phyloP scores from a whole-genome alignment of 2,329 filamentous ascomycete genomes.

The Curvularia sp. region DNA sequence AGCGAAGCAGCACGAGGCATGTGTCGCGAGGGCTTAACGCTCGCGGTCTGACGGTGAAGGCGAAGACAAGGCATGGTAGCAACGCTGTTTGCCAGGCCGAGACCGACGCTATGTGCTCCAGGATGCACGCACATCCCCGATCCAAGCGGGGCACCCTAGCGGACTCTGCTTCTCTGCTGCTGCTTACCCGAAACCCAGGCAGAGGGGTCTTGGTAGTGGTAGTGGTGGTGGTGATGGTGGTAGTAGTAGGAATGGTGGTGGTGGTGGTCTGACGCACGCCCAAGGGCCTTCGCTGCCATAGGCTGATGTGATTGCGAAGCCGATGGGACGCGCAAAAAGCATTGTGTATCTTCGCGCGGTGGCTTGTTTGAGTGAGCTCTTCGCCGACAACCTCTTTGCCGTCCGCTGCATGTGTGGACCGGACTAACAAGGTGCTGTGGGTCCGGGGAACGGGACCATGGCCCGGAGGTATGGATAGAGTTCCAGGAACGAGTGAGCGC shows the following conservation, averaged over 20 bases:
- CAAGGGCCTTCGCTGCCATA: constrained; percentile 5
- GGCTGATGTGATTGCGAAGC: constrained; percentile 8
- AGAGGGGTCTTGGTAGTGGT: constrained; percentile 8
- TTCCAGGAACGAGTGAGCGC: constrained; percentile 46
- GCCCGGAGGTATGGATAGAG: constrained; percentile 44
- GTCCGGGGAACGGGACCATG: constrained; percentile 49
- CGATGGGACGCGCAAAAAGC: constrained; percentile 5
- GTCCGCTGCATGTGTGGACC: constrained; percentile 32
- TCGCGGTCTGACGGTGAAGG: constrained; percentile 27
- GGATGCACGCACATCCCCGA: constrained; percentile 26
- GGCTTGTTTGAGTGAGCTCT: constrained; percentile 11
- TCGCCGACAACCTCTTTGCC: constrained; percentile 13
- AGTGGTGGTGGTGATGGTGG: neutral
- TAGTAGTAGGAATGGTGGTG: constrained; percentile 8
- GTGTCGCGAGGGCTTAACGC: constrained; percentile 14
- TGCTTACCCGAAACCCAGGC: constrained; percentile 17
- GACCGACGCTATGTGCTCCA: constrained; percentile 25
- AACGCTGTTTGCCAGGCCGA: constrained; percentile 27
- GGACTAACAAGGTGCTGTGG: constrained; percentile 33
- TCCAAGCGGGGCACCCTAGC: constrained; percentile 29
- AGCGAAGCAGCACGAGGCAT: constrained; percentile 10
- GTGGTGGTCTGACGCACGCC: constrained; percentile 9
- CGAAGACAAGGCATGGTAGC: constrained; percentile 18
- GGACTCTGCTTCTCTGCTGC: constrained; percentile 14
- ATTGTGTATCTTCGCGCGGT: constrained; percentile 6